These are phyloP conservation scores for Aspergillus spinulosporus DNA, from an alignment of 2,329 filamentous ascomycete species.

Conservation along the genomic window DNA sequence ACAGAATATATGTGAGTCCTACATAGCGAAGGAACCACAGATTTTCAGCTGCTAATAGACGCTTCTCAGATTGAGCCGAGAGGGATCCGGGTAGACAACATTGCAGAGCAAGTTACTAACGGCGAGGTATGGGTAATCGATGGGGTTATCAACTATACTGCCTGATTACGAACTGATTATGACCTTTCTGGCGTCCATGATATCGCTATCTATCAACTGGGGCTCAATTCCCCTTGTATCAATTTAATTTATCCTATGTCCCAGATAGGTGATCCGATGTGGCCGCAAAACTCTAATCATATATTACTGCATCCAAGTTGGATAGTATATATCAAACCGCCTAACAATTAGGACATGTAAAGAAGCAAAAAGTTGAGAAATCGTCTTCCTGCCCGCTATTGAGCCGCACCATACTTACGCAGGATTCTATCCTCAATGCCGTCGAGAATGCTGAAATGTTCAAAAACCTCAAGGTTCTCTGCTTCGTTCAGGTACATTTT, in stretches of 20 bases:
- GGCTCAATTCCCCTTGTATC: neutral
- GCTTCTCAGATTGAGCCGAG: slow-evolving; percentile 63
- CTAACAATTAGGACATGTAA: neutral
- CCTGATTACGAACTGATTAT: slow-evolving; percentile 7
- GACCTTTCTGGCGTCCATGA: slow-evolving; percentile 2
- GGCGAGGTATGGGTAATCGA: slow-evolving; percentile 83
- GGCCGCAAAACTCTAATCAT: slow-evolving; percentile 1
- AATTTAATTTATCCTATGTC: neutral
- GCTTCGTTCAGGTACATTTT: slow-evolving; percentile 92
- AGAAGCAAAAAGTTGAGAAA: neutral
- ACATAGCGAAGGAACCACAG: neutral
- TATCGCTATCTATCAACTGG: neutral
- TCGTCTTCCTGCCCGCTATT: neutral
- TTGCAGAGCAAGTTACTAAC: slow-evolving; percentile 77
- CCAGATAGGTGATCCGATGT: neutral
- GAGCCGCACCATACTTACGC: slow-evolving; percentile 42
- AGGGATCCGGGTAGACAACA: slow-evolving; percentile 70
- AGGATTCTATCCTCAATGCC: slow-evolving; percentile 83
- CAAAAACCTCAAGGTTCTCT: slow-evolving; percentile 92
- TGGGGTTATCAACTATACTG: slow-evolving; percentile 57
- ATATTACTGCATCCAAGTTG: neutral
- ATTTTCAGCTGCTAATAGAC: slow-evolving; percentile 14
- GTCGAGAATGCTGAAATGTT: slow-evolving; percentile 89
- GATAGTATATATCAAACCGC: neutral
- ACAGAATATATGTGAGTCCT: slow-evolving; percentile 62